Evolutionary conservation across 208 protist species (phyloP), one percentile per base, ranked within the genome.

Genomic region (Trypanosoma congolense): DNA sequence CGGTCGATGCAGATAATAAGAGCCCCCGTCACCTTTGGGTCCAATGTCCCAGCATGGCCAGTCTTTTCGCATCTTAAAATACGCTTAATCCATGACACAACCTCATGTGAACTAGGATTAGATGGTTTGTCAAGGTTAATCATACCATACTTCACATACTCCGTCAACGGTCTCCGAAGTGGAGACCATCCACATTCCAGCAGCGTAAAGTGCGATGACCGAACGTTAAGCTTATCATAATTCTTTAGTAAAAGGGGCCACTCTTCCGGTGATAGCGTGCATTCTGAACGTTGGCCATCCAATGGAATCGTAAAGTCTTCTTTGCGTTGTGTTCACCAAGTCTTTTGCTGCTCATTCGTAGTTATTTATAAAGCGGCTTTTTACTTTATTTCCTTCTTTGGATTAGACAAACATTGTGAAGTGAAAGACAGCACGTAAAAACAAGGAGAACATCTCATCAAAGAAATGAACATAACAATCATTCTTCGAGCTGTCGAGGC

Each of bases 81-180:
- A 3, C 96, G 83, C 59, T 98, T 97, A 53, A 99, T 95, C 98
- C 99, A 99, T 2, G 98, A 97, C 16, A 99, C 99, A 60, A 99
- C 98, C 81, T 99, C 99, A 75, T 99, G 99, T 44, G 97, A 99
- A 38, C 98, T 99, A 65, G 99, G 99, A 72, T 99, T 99, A 12
- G 98, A 96, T 9, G 98, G 98, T 79, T 99, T 99, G 80, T 99
- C 99, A 36, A 99, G 92, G 84, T 99, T 99, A 74, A 99, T 99
- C 65, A 99, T 96, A 67, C 99, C 99, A 73, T 99, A 99, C 50
- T 91, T 90, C 30, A 99, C 65, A 74, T 99, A 99, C 54, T 99
- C 98, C 4, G 74, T 42, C 31, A 99, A 75, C 28, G 96, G 88
- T 29, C 99, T 89, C 50, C 98, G 97, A 10, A 99, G 78, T 38